Base-by-base conservation (phyloP, 345 rosid species). In the Euphorbia peplus region DNA sequence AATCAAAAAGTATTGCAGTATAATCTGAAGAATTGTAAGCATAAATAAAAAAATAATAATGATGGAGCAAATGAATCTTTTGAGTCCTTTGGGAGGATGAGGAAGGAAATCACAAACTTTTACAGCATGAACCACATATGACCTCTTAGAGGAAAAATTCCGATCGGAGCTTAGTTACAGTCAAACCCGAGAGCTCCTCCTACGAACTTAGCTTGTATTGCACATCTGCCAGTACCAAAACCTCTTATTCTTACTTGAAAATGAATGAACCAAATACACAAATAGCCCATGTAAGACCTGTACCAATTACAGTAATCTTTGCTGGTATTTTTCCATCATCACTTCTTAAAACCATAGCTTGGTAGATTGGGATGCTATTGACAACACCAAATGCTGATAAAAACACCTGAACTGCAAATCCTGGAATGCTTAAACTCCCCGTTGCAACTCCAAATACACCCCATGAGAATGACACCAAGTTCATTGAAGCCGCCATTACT, bases 331-430 rank as follows among this genome's bases (percentile, higher is more conserved):
- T 85, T 15, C 96, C 96, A 26, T 78, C 67, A 46, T 92, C 89
- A 51, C 50, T 85, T 76, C 93, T 88, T 28, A 85, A 48, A 11
- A 73, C 67, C 78, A 89, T 81, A 48, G 90, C 90, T 65, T 79
- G 82, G 29, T 85, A 91, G 35, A 91, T 41, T 9, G 92, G 92
- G 68, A 75, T 79, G 66, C 77, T 75, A 64, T 91, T 87, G 66
- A 76, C 67, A 37, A 72, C 84, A 1, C 65, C 82, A 24, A 81
- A 89, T 4, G 88, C 79, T 18, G 81, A 58, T 53, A 83, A 4
- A 59, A 86, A n/a, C 72, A 86, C 25, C 63, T 85, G 89, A 75
- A 84, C 28, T 11, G 51, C 21, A 1, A 63, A 35, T 14, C 73
- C 83, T 13, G 76, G 87, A 56, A 22, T 46, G 48, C 69, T 35